Evolutionary conservation across 805 yeast species (phyloP), one percentile per base, ranked within the genome.

Genomic region (Nakazawaea holstii): DNA sequence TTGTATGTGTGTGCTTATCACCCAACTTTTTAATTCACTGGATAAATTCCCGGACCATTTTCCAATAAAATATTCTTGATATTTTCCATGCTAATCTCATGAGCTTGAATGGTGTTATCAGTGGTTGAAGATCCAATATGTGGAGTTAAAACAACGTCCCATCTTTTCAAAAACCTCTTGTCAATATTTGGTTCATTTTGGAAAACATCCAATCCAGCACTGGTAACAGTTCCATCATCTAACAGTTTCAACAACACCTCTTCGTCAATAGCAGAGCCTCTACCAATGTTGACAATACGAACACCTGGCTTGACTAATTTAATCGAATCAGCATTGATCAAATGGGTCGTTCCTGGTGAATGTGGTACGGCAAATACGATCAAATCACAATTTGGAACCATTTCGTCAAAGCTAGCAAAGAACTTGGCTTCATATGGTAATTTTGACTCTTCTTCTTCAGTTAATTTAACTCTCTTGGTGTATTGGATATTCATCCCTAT

Each of bases 191-290:
- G 87, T 57, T 82, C 87, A 13, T 67, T 55, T 54, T 77, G 77
- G 55, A 68, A 81, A 2, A 82, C 87, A 57, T 82, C 88, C 44
- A 76, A 61, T 0, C 85, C 88, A 4, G 82, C 73, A 60, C 74
- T 80, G 35, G 76, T 63, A 4, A 81, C 62, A 32, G 69, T 69
- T 0, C 80, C 81, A 6, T 59, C 41, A 43, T 69, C 61, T 46
- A 78, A 70, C 1, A 72, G 73, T 11, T 64, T 61, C 8, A 76
- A 70, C 24, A 81, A 63, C 1, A 76, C 78, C 9, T 69, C 64
- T 54, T 77, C 79, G 50, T 79, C 82, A 39, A 80, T 59, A 13
- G 79, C 69, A 7, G 65, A 55, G 1, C 87, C 88, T 49, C 87
- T 65, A 4, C 87, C 87, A 24, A 80, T 72, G 59, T 81, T 82